These are phyloP conservation scores for Penicillium fimorum DNA, from an alignment of 495 filamentous ascomycete genomes.

Conservation along the genomic window DNA sequence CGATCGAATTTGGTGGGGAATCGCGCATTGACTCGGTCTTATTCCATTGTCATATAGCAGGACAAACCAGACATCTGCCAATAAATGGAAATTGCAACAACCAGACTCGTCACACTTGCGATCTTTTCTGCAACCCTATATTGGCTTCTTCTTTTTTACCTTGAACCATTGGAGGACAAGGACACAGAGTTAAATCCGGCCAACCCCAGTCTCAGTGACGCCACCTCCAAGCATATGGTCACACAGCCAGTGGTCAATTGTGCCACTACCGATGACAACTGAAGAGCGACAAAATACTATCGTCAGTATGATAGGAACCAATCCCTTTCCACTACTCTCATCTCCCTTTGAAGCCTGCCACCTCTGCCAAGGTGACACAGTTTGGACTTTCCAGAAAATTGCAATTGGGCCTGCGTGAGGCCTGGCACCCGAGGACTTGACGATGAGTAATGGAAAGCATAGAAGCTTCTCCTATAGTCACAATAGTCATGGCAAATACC, in stretches of 20 bases:
- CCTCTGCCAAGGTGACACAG: slow-evolving; percentile 8
- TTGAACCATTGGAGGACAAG: background rate
- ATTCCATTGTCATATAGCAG: slow-evolving; percentile 1
- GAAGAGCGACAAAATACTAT: slow-evolving; percentile 11
- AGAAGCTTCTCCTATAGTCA: slow-evolving; percentile 17
- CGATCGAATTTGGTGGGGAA: slow-evolving; percentile 1
- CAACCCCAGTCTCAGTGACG: slow-evolving; percentile 12
- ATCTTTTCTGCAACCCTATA: background rate
- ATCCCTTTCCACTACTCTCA: slow-evolving; percentile 10
- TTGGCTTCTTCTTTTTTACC: background rate
- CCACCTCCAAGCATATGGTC: slow-evolving; percentile 11
- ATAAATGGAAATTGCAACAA: background rate
- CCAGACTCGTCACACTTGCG: background rate
- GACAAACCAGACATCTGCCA: background rate
- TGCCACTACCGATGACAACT: slow-evolving; percentile 10
- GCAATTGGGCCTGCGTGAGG: slow-evolving; percentile 18
- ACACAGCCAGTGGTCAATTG: slow-evolving; percentile 10
- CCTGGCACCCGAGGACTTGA: slow-evolving; percentile 10
- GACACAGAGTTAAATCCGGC: slow-evolving; percentile 3
- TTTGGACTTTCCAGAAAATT: slow-evolving; percentile 27
- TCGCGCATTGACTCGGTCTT: slow-evolving; percentile 5
- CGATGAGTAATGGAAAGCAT: slow-evolving; percentile 24
- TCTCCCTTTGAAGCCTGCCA: slow-evolving; percentile 4
- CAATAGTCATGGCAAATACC: background rate
- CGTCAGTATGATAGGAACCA: background rate